Evolutionary conservation across 495 filamentous ascomycete species (phyloP).

Genomic region (Neurospora sp.): DNA sequence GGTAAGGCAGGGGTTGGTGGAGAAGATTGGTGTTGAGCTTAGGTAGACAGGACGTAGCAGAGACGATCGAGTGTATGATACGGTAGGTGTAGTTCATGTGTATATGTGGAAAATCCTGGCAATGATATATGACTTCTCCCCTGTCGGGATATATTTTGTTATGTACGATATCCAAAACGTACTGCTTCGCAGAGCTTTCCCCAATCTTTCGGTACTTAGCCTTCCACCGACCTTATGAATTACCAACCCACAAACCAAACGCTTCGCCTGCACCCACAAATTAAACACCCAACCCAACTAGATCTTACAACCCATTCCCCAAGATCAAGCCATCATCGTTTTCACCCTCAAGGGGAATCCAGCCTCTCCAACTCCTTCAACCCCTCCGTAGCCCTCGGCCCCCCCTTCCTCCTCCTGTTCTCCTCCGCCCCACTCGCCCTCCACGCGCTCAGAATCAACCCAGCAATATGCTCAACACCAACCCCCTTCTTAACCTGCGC

Average conservation of each 20-base stretch:
- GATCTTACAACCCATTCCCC: background rate
- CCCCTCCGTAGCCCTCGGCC: constrained; percentile 40
- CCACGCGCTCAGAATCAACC: constrained; percentile 87
- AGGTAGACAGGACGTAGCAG: constrained; percentile 34
- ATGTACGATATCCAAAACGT: background rate
- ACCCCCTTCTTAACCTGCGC: constrained; percentile 91
- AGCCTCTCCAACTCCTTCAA: constrained; percentile 24
- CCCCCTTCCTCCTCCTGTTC: constrained; percentile 42
- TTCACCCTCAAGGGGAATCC: background rate
- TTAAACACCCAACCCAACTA: background rate
- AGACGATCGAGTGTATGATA: background rate
- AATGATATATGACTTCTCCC: background rate
- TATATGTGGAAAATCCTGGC: background rate
- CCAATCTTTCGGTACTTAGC: background rate
- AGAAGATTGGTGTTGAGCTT: constrained; percentile 70
- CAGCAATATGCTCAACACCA: constrained; percentile 74
- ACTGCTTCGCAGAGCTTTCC: background rate
- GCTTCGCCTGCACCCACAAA: background rate
- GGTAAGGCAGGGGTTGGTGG: constrained; percentile 51
- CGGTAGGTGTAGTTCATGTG: background rate
- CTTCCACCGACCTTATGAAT: background rate
- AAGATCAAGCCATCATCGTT: background rate
- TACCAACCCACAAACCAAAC: background rate
- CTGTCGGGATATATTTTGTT: background rate
- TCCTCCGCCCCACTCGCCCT: constrained; percentile 70